Evolutionary conservation across 2,329 filamentous ascomycete species (phyloP).

Genomic region (Sarocladium strictum): DNA sequence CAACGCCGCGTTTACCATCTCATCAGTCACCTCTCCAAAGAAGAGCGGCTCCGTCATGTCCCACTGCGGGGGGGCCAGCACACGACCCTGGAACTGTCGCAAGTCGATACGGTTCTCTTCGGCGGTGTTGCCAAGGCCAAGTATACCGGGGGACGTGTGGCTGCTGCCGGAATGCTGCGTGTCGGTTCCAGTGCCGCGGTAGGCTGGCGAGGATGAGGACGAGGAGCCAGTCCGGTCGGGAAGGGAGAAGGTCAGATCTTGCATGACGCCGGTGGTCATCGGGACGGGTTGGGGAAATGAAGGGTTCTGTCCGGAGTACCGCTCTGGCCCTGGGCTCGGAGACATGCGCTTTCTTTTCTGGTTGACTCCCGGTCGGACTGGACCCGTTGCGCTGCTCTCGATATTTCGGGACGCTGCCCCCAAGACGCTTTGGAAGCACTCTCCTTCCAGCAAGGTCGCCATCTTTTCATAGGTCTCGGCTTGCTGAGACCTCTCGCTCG

Average conservation of each 20-base stretch:
- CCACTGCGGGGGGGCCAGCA: constrained; percentile 23
- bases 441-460: constrained; percentile 13
- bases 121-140: constrained; percentile 27
- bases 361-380: constrained; percentile 8
- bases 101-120: constrained; percentile 30
- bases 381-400: too few relatives aligned
- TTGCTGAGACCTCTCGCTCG: background rate
- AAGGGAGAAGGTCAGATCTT: background rate
- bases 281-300: background rate
- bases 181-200: background rate
- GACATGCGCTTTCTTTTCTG: constrained; percentile 28
- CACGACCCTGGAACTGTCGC: constrained; percentile 25
- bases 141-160: constrained; percentile 5
- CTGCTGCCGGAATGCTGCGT: constrained; percentile 8
- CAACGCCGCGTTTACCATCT: constrained; percentile 7
- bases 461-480: constrained; percentile 1
- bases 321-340: constrained; percentile 18
- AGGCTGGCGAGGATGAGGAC: constrained; percentile 8
- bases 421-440: constrained; percentile 27
- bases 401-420: constrained; percentile 27
- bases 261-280: background rate
- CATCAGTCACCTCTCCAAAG: constrained; percentile 5
- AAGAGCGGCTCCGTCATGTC: constrained; percentile 18
- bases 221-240: constrained; percentile 11
- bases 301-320: background rate